Conservation (phyloP, 495 filamentous ascomycete genomes). For the Xylaria acuta region DNA sequence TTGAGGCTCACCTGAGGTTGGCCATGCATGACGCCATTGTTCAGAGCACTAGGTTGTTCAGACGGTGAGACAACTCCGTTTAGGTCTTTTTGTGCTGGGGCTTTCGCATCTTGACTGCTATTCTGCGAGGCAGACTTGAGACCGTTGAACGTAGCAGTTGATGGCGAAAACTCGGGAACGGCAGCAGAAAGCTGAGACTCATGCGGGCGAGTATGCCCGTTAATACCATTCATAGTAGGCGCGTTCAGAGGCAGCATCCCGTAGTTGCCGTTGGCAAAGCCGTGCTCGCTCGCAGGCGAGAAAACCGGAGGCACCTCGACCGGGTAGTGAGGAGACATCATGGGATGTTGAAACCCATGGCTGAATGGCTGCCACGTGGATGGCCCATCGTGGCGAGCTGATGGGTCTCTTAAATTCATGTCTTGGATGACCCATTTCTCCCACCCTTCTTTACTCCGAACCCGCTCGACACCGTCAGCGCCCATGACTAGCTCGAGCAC, state of each 20-base stretch:
- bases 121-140: conserved; percentile 12
- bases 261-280: conserved; percentile 43
- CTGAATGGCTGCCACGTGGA: conserved; percentile 31
- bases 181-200: conserved; percentile 72
- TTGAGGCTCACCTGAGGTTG: conserved; percentile 11
- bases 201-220: conserved; percentile 47
- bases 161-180: conserved; percentile 78
- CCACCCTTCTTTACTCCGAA: conserved; percentile 82
- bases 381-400: conserved; percentile 52
- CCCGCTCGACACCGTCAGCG: conserved; percentile 75
- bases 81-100: not conserved
- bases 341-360: conserved; percentile 28
- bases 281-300: conserved; percentile 42
- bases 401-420: conserved; percentile 53
- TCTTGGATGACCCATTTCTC: conserved; percentile 76
- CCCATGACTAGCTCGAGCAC: conserved; percentile 72
- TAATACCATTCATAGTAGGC: conserved; percentile 47
- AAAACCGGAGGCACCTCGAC: conserved; percentile 39
- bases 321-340: conserved; percentile 39
- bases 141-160: conserved; percentile 20
- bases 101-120: conserved; percentile 17
- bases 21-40: conserved; percentile 26
- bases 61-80: conserved; percentile 25
- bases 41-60: conserved; percentile 20
- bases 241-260: conserved; percentile 46